Conservation (phyloP, 2,329 filamentous ascomycete genomes). For the Rhexocercosporidium sp. region DNA sequence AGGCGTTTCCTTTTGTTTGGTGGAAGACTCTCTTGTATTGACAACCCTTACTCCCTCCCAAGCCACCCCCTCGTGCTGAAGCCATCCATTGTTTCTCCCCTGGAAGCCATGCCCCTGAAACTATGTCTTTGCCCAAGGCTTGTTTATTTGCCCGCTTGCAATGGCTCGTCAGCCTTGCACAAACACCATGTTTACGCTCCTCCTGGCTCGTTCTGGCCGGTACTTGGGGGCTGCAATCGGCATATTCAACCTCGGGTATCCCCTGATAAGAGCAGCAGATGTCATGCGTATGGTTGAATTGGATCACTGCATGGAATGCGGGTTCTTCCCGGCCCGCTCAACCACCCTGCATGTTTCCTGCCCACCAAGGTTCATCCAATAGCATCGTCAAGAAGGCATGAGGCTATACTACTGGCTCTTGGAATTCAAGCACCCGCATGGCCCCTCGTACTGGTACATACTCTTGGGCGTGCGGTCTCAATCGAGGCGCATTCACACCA, state of each 20-base stretch:
- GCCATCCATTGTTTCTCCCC: not conserved
- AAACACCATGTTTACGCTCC: not conserved
- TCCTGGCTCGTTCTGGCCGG: not conserved
- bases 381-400: not conserved
- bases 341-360: conserved; percentile 20
- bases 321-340: conserved; percentile 22
- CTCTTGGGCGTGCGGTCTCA: conserved; percentile 2
- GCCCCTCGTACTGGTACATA: conserved; percentile 11
- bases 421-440: conserved; percentile 21
- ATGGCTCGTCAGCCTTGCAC: conserved; percentile 1
- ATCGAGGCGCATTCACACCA: conserved; percentile 20
- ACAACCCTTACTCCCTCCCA: too few species aligned
- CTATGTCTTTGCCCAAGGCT: not conserved
- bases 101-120: not conserved
- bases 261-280: conserved; percentile 4
- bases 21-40: not conserved
- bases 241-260: not conserved
- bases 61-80: not conserved
- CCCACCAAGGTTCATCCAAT: conserved; percentile 19
- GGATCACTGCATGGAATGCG: conserved; percentile 16
- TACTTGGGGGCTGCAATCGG: conserved; percentile 11
- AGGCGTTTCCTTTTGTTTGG: not conserved
- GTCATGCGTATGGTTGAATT: conserved; percentile 4
- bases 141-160: not conserved
- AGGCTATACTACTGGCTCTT: conserved; percentile 24